Percentiles rank a stretch among this genome's conserved stretches.
phyloP scores from a whole-genome alignment of 169 alveolate genomes.

The Babesia divergens region DNA sequence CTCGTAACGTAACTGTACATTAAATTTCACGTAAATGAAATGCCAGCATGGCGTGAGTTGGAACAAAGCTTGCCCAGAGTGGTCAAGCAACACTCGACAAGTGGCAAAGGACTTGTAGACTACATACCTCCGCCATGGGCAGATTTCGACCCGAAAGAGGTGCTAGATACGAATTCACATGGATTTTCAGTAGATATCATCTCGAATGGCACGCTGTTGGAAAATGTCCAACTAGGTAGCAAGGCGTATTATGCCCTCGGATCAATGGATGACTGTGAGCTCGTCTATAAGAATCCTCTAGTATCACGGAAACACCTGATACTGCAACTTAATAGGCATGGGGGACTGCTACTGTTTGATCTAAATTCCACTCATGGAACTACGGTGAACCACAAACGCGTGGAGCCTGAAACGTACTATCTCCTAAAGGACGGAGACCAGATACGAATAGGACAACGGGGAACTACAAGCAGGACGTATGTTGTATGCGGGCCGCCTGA shows the following conservation, averaged over 20 bases:
- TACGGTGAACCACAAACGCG: slow-evolving; percentile 42
- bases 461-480: slow-evolving; percentile 41
- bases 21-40: background rate
- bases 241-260: slow-evolving; percentile 46
- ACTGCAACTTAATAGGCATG: slow-evolving; percentile 38
- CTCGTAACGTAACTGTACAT: background rate
- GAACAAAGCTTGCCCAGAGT: slow-evolving; percentile 21
- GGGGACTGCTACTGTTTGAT: slow-evolving; percentile 44
- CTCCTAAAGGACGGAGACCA: slow-evolving; percentile 54
- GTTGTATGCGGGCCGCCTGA: slow-evolving; percentile 27
- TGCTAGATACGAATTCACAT: background rate
- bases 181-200: slow-evolving; percentile 27
- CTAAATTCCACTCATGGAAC: slow-evolving; percentile 57
- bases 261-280: slow-evolving; percentile 60
- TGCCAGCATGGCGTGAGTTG: slow-evolving; percentile 16
- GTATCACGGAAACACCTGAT: slow-evolving; percentile 63
- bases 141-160: slow-evolving; percentile 8
- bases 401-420: slow-evolving; percentile 47
- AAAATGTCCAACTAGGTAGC: slow-evolving; percentile 12
- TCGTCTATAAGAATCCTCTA: slow-evolving; percentile 51
- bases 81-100: background rate
- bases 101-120: slow-evolving; percentile 6
- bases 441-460: slow-evolving; percentile 53
- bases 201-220: slow-evolving; percentile 47
- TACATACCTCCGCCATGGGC: slow-evolving; percentile 61